These are phyloP conservation scores for Erythrobasidium yunnanense DNA, from an alignment of 768 basidiomycete species.

Conservation along the genomic window DNA sequence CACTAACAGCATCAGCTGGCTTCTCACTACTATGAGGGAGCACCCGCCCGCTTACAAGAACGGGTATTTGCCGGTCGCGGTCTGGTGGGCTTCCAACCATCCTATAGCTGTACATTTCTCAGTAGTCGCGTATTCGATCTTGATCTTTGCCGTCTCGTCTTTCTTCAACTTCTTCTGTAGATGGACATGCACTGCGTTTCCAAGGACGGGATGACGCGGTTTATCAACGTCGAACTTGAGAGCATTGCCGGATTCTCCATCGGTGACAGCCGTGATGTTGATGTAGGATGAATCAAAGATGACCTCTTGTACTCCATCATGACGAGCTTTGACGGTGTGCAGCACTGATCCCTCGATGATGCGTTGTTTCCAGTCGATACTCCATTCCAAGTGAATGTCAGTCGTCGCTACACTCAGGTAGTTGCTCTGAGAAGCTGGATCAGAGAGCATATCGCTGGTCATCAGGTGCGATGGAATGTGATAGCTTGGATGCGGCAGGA, in stretches of 20 bases:
- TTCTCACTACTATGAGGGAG: no score
- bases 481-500: no score
- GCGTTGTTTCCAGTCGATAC: slow-evolving; percentile 57
- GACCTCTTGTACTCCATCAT: slow-evolving; percentile 49
- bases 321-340: slow-evolving; percentile 53
- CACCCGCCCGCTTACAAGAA: no score
- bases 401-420: slow-evolving; percentile 57
- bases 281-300: slow-evolving; percentile 64
- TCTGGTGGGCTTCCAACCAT: slow-evolving; percentile 71
- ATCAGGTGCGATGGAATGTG: no score
- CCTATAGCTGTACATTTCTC: slow-evolving; percentile 64
- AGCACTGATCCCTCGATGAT: slow-evolving; percentile 56
- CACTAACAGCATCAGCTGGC: slow-evolving; percentile 73
- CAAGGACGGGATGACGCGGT: slow-evolving; percentile 58
- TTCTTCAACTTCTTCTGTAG: slow-evolving; percentile 46
- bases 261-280: slow-evolving; percentile 44
- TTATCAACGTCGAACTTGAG: slow-evolving; percentile 50
- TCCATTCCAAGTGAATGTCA: slow-evolving; percentile 66
- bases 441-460: not conserved
- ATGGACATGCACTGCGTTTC: slow-evolving; percentile 58
- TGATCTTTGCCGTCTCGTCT: slow-evolving; percentile 47
- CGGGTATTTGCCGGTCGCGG: slow-evolving; percentile 7
- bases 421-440: slow-evolving; percentile 62
- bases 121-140: slow-evolving; percentile 62
- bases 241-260: slow-evolving; percentile 42